Evolutionary conservation across 2,329 filamentous ascomycete species (phyloP).

Genomic region (Ceratocystis diversiconidia): DNA sequence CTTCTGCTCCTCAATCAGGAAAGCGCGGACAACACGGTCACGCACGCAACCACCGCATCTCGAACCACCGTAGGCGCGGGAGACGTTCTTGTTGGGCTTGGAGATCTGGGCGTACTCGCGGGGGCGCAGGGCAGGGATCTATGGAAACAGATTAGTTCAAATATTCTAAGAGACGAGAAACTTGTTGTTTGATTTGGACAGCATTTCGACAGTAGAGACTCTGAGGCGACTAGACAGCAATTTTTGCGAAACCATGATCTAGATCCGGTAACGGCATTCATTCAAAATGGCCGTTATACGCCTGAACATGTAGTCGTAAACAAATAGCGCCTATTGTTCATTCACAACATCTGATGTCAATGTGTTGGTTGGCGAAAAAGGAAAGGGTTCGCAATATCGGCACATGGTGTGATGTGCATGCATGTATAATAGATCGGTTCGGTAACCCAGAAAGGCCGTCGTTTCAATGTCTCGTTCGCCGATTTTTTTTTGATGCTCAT

Average conservation of each 20-base stretch:
- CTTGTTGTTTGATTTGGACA: not conserved
- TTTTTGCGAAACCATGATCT: not conserved
- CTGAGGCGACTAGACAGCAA: not conserved
- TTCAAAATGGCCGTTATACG: not conserved
- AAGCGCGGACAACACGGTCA: slow-evolving; percentile 93
- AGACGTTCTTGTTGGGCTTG: slow-evolving; percentile 98
- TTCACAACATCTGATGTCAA: too few relatives aligned
- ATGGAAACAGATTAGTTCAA: slow-evolving; percentile 10
- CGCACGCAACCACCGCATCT: slow-evolving; percentile 98
- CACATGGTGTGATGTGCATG: not conserved
- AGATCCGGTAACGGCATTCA: not conserved
- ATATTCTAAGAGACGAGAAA: not conserved
- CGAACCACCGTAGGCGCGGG: slow-evolving; percentile 95
- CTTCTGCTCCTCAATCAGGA: slow-evolving; percentile 99
- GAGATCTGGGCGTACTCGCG: slow-evolving; percentile 96
- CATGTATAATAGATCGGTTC: not conserved
- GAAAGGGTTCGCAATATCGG: not conserved
- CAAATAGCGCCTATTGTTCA: too few relatives aligned
- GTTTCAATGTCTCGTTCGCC: slow-evolving; percentile 8
- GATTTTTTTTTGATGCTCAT: slow-evolving; percentile 18
- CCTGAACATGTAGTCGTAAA: too few relatives aligned
- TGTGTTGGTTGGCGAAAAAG: too few relatives aligned
- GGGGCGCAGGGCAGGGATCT: slow-evolving; percentile 93
- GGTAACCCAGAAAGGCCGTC: not conserved
- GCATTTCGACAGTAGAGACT: not conserved